Conservation (phyloP, 169 alveolate species). For the Eimeria praecox region DNA sequence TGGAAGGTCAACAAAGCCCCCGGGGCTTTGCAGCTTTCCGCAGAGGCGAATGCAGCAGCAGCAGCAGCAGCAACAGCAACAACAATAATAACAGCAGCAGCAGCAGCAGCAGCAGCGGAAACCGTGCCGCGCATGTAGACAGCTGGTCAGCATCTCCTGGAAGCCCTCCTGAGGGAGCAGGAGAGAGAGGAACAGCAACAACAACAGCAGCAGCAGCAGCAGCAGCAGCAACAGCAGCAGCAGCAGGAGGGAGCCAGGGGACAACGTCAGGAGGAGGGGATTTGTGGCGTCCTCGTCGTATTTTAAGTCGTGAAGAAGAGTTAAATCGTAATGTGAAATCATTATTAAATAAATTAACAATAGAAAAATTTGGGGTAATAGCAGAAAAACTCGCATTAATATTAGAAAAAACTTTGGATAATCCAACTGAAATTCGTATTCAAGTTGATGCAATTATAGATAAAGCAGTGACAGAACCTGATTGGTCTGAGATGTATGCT, state of each 20-base stretch:
- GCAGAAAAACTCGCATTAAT: slow-evolving; percentile 93
- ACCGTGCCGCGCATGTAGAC: slow-evolving; percentile 6
- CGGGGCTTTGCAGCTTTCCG: slow-evolving; percentile 8
- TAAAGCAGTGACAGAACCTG: slow-evolving; percentile 95
- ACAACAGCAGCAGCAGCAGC: slow-evolving; percentile 27
- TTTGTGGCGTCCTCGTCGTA: slow-evolving; percentile 78
- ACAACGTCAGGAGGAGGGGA: background rate
- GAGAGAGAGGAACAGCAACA: background rate
- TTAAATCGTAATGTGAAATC: slow-evolving; percentile 90
- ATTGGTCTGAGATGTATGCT: slow-evolving; percentile 96
- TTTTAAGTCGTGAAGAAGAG: slow-evolving; percentile 62
- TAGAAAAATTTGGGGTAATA: slow-evolving; percentile 93
- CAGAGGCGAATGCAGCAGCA: slow-evolving; percentile 24
- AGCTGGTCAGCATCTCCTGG: background rate
- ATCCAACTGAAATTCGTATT: slow-evolving; percentile 53
- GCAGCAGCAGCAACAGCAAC: slow-evolving; percentile 8
- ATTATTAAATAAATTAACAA: slow-evolving; percentile 92
- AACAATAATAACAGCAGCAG: background rate
- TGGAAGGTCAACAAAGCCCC: background rate
- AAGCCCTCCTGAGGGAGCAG: background rate
- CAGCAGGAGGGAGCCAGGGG: too few species aligned
- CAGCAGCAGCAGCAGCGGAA: background rate
- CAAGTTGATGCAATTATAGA: slow-evolving; percentile 77
- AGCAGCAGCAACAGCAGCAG: slow-evolving; percentile 5
- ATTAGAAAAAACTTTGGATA: slow-evolving; percentile 83